Evolutionary conservation across 345 rosid species (phyloP), one percentile per base, ranked within the genome.

Genomic region (Tarenaya hassleriana): DNA sequence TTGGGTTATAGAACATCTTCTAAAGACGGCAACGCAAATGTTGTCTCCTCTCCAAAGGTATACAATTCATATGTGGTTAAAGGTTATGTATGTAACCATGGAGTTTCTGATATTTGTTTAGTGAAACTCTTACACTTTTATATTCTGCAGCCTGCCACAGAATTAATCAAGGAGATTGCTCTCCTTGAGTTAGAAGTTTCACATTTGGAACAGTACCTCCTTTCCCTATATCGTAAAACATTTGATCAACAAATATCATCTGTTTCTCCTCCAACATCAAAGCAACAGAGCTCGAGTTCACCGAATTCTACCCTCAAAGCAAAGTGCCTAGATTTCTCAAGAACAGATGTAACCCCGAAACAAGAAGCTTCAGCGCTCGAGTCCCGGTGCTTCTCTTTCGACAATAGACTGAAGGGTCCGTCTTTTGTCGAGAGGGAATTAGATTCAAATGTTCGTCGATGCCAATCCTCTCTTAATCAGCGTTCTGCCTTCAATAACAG

Each of bases 111-210:
- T n/a, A n/a, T n/a, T n/a, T n/a, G n/a, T n/a, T n/a, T n/a, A n/a
- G n/a, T 24, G 29, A 2, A 24, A 24, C 5, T 24, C 29, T n/a
- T 2, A 24, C 29, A 24, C n/a, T 24, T 24, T 24, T 24, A 24
- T 24, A 24, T 38, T 40, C 40, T 54, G 66, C 77, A 92, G 95
- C 87, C 87, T 21, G 85, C 95, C 55, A 77, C 95, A 18, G 86
- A 85, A 60, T 34, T 92, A 56, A 86, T 92, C 53, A 88, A 76
- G 60, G 97, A 92, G 74, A 85, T 85, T 2, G 87, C 97, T 0
- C 86, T 84, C 21, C 46, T 92, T 17, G 97, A 92, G 78, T 64
- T 83, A 71, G 97, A 92, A 77, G 97, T 92, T 45, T 88, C 79
- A 12, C 69, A 88, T 71, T 63, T 92, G 74, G 99, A 92, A 47